Conservation (phyloP, 306 rosid species). For the Phaseolus lunatus region DNA sequence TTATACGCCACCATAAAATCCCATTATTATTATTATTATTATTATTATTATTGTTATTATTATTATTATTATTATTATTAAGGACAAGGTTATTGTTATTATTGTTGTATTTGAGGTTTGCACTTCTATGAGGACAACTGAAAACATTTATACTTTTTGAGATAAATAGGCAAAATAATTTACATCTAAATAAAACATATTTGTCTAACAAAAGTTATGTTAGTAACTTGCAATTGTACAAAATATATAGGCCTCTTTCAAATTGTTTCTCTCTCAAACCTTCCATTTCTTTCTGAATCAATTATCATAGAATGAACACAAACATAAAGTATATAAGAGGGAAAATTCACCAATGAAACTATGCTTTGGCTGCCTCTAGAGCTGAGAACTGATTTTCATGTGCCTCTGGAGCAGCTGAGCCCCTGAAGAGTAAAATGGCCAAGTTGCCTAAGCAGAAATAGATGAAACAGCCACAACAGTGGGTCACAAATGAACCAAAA, state of each 20-base stretch:
- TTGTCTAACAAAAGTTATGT: neutral
- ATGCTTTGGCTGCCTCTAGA: constrained; percentile 46
- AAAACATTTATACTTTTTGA: neutral
- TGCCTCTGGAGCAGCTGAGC: constrained; percentile 62
- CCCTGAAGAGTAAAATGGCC: constrained; percentile 80
- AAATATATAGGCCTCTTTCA: neutral
- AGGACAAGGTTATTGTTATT: too few species aligned
- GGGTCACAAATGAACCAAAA: constrained; percentile 94
- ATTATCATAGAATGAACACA: neutral
- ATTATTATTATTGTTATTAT: too few species aligned
- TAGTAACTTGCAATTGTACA: neutral
- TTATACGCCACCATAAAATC: too few species aligned
- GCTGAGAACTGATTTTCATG: constrained; percentile 58
- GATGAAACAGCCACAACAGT: constrained; percentile 78
- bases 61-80: too few species aligned
- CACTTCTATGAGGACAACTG: too few species aligned
- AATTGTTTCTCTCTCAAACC: neutral
- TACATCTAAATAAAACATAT: neutral
- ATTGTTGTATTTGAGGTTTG: too few species aligned
- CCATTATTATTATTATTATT: too few species aligned
- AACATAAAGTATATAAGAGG: neutral
- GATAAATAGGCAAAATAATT: neutral
- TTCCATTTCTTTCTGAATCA: neutral
- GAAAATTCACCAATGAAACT: neutral
- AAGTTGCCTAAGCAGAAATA: constrained; percentile 78